Conservation (phyloP, 1,284 basidiomycete genomes). For the Heterobasidion occidentale region DNA sequence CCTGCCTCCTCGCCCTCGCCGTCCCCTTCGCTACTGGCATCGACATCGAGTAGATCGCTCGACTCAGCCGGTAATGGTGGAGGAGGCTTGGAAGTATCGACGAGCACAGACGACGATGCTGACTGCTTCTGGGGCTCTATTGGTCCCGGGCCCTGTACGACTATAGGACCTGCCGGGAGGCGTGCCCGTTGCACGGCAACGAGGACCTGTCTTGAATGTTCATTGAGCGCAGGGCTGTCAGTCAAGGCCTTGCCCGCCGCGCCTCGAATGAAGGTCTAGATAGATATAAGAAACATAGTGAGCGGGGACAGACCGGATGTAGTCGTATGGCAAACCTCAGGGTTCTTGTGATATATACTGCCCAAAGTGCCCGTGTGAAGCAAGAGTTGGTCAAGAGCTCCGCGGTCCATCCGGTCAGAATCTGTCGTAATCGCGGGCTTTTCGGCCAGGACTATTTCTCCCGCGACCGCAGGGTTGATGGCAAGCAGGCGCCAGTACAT, state of each 20-base stretch:
- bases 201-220: constrained; percentile 64
- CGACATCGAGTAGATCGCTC: constrained; percentile 14
- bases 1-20: constrained; percentile 19
- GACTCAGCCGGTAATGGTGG: constrained; percentile 18
- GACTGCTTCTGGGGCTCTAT: constrained; percentile 33
- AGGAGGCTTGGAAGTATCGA: constrained; percentile 9
- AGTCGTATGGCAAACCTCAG: constrained; percentile 49
- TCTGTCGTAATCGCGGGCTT: constrained; percentile 98
- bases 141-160: constrained; percentile 62
- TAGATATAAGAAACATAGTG: background rate
- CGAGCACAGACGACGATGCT: constrained; percentile 5
- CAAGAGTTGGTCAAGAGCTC: constrained; percentile 84
- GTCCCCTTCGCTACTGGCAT: constrained; percentile 19
- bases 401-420: constrained; percentile 94
- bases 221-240: constrained; percentile 75
- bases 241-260: constrained; percentile 65
- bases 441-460: constrained; percentile 87
- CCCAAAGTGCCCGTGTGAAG: constrained; percentile 79
- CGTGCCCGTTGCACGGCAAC: constrained; percentile 50
- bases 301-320: constrained; percentile 1
- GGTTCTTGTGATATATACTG: constrained; percentile 86
- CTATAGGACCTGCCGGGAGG: constrained; percentile 33
- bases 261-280: constrained; percentile 77
- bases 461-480: constrained; percentile 84
- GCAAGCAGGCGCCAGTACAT: constrained; percentile 99